Evolutionary conservation across 2,329 filamentous ascomycete species (phyloP), one percentile per base, ranked within the genome.

Genomic region (Diaporthe nobilis): DNA sequence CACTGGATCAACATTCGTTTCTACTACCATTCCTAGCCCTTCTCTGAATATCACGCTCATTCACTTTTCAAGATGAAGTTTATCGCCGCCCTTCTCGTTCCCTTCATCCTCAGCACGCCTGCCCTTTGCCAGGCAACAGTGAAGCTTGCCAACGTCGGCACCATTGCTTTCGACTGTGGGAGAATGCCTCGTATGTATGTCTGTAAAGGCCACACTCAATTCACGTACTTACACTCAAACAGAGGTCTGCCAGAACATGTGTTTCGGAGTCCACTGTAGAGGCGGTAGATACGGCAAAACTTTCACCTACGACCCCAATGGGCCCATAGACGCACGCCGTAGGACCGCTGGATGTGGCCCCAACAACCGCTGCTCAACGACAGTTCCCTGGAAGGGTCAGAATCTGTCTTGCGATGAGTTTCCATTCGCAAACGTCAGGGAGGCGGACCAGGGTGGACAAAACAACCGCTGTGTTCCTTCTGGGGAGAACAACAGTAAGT

Each of bases 371-470:
- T 63, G 58, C 58, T 17, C 58, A 10, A 42, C 37, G 12, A 28
- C 37, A 17, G 5, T 20, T 44, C 58, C 58, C 13, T 63, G 58
- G 37, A 44, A 42, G 58, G 37, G 37, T 20, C 3, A 8, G 9
- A 42, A 28, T 25, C 7, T 42, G 37, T 63, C 58, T 28, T 63
- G 58, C 58, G 58, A 63, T 28, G 58, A 63, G 58, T 63, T 44
- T 8, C 58, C 58, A 42, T 63, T 63, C n/a, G 58, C 58, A 63
- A 63, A 63, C n/a, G n/a, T 22, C 58, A 63, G 58, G 37, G 58
- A 63, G 37, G 58, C 58, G n/a, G 58, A 63, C 37, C 6, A 10
- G 44, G 58, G 58, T 25, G 58, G 58, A 25, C 58, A 63, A 63
- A 44, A 63, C 58, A 63, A 63, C 37, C 58, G 58, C 10, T 63